Evolutionary conservation across 1,284 basidiomycete genomes (phyloP).

Genomic region (Rhodotorula sp.): DNA sequence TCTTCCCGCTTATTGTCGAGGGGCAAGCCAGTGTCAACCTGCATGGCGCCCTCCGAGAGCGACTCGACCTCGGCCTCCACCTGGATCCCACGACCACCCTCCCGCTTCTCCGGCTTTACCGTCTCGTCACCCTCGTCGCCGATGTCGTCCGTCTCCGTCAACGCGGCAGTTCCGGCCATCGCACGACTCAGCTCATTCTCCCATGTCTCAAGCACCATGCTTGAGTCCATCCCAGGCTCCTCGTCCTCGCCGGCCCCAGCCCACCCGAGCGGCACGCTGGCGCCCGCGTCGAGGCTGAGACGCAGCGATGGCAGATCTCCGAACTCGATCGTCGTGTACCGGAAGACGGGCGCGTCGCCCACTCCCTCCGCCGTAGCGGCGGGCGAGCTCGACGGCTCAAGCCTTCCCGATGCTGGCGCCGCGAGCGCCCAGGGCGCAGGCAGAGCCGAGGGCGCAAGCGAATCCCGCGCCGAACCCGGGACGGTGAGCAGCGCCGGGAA

Average conservation of each 20-base stretch:
- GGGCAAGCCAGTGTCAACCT: too few species aligned
- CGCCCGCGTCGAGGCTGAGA: not conserved
- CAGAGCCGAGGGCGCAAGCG: not conserved
- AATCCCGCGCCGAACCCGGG: not conserved
- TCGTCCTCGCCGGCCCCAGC: not conserved
- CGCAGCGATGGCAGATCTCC: conserved; percentile 5
- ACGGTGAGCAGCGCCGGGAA: not conserved
- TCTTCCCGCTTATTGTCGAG: too few species aligned
- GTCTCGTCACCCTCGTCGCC: not conserved
- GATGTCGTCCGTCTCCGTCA: not conserved
- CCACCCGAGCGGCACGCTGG: not conserved
- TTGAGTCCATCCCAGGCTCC: conserved; percentile 2
- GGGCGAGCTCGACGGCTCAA: conserved; percentile 4
- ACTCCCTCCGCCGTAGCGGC: not conserved
- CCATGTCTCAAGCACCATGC: conserved; percentile 2
- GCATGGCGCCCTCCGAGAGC: not conserved
- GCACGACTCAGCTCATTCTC: not conserved
- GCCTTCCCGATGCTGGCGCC: not conserved
- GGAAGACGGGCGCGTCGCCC: conserved; percentile 10
- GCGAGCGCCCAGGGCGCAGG: conserved; percentile 10
- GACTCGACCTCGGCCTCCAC: not conserved
- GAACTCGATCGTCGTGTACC: conserved; percentile 30
- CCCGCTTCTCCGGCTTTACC: not conserved
- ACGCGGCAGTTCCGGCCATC: not conserved
- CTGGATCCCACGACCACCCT: too few species aligned